Base-by-base conservation (phyloP, 139 green algal genomes). In the Nannochloris sp. region DNA sequence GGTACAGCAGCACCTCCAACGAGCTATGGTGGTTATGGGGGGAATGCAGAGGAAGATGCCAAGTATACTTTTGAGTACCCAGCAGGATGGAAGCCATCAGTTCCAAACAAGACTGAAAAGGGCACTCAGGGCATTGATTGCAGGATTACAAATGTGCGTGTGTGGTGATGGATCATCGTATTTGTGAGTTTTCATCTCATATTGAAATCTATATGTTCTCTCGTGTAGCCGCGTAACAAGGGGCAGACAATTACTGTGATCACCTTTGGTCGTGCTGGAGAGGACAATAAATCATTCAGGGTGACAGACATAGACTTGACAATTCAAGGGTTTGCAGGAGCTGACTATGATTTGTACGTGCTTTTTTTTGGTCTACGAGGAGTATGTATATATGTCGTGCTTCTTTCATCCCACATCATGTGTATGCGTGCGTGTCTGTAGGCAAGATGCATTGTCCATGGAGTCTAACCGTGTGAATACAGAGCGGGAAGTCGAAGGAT, bases 31-130 rank as follows among this genome's bases (percentile, higher is more conserved):
- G 85, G 86, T 15, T 93, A 92, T 62, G 87, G 83, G 34, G 84
- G 87, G 46, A 89, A 87, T 36, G 78, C 79, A 10, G 79, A 87
- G 6, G 81, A 91, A 70, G 57, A 60, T 48, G 58, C 81, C 69
- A 75, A 86, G 78, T 91, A 91, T 72, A 75, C 76, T 0, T 93
- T 90, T 59, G 78, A 89, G 57, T 91, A 95, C 60, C 87, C 87
- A 4, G 23, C 72, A 9, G 62, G 34, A 11, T 95, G 87, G 87
- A 93, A 92, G 65, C 25, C 58, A 25, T 76, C 88, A 58, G 73
- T 69, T 5, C 74, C 86, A 24, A 84, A 78, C 73, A 95, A 95
- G 79, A 79, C 83, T 56, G 64, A 93, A 71, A 93, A 95, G 76
- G 87, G 87, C 62, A 95, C 85, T 18, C 79, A 91, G 66, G 87